These are phyloP conservation scores for Saccharomyces mikatae DNA, from an alignment of 805 yeast species.

Conservation along the genomic window DNA sequence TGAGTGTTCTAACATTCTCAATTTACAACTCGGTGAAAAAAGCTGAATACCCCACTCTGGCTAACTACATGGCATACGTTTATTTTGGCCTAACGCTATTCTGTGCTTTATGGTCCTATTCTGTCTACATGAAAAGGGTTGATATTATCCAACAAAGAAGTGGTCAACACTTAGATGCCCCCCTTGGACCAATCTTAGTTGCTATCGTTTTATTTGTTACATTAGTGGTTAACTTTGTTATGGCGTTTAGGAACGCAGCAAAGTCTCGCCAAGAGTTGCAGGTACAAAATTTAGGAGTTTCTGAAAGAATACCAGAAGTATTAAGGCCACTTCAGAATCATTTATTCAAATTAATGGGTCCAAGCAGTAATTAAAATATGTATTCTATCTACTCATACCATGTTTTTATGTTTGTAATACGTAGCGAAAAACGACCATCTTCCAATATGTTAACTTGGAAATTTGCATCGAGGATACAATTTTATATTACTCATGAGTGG, in stretches of 20 bases:
- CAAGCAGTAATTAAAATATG: conserved; percentile 7
- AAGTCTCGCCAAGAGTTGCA: background rate
- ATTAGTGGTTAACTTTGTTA: conserved; percentile 61
- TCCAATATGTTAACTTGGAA: background rate
- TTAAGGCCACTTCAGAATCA: conserved; percentile 26
- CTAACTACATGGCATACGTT: conserved; percentile 64
- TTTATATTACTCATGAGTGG: background rate
- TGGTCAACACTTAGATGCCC: conserved; percentile 81
- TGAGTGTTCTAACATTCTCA: conserved; percentile 78
- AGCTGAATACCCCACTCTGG: conserved; percentile 56
- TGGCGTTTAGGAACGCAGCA: conserved; percentile 47
- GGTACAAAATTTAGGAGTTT: background rate
- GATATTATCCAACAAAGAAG: conserved; percentile 70
- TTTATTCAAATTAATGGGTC: conserved; percentile 31
- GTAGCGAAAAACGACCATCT: background rate
- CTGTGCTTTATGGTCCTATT: conserved; percentile 85
- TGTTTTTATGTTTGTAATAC: background rate
- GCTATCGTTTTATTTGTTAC: conserved; percentile 62
- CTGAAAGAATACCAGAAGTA: conserved; percentile 9
- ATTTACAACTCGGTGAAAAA: conserved; percentile 66
- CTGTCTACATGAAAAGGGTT: conserved; percentile 62
- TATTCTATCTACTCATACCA: background rate
- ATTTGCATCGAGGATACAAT: background rate
- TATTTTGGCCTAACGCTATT: conserved; percentile 78
- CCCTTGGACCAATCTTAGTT: conserved; percentile 79